A percentile compares a stretch with the other conserved stretches of the same genome.
phyloP scores from a whole-genome alignment of 1,284 basidiomycete species.

The Calocybe gambosa region DNA sequence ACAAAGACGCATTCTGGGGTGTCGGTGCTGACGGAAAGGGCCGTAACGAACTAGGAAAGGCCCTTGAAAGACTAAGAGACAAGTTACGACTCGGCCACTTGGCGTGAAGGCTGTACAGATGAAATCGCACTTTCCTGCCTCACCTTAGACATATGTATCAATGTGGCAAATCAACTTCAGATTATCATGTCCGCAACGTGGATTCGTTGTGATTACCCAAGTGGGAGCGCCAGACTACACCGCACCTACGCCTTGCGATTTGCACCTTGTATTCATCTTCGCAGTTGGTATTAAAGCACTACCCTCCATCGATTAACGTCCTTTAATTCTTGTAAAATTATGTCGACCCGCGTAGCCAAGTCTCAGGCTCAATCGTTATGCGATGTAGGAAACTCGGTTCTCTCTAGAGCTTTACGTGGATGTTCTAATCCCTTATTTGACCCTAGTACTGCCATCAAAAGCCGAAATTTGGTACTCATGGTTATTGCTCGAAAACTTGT shows the following conservation, averaged over 20 bases:
- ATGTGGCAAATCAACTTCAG: not conserved
- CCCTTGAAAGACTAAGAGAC: conserved; percentile 50
- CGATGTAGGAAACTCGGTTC: conserved; percentile 21
- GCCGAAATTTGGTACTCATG: conserved; percentile 44
- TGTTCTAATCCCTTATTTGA: not conserved
- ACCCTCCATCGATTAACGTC: conserved; percentile 12
- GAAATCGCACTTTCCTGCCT: conserved; percentile 5
- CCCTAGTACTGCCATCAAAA: conserved; percentile 49
- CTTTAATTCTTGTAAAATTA: conserved; percentile 10
- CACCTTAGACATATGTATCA: conserved; percentile 5
- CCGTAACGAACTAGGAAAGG: conserved; percentile 67
- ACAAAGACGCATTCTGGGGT: conserved; percentile 68
- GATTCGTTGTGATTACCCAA: not conserved
- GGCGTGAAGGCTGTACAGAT: conserved; percentile 20
- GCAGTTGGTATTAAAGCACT: conserved; percentile 15
- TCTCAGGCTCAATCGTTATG: conserved; percentile 22
- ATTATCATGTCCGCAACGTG: not conserved
- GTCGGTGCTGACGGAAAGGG: conserved; percentile 53
- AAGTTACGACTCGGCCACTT: conserved; percentile 32
- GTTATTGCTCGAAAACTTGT: conserved; percentile 59
- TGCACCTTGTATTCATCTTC: conserved; percentile 3
- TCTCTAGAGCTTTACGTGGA: not conserved
- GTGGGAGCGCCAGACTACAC: not conserved
- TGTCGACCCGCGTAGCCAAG: conserved; percentile 20
- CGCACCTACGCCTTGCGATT: not conserved